These are phyloP conservation scores for Toxicodendron radicans DNA, from an alignment of 345 rosid genomes.

Conservation along the genomic window DNA sequence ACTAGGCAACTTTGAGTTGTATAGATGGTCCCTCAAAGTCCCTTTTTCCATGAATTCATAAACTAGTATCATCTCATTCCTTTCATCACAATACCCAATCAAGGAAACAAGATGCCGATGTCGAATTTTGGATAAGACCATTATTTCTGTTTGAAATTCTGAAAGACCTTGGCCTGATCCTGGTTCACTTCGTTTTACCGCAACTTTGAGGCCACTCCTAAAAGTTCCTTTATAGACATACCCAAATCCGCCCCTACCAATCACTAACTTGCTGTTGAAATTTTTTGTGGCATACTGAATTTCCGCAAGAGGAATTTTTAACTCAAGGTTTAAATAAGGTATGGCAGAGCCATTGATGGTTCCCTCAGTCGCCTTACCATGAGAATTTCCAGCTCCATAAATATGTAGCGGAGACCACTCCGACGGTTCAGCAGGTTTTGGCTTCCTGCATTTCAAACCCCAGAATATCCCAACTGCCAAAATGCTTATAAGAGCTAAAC, in stretches of 20 bases:
- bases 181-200: conserved; percentile 47
- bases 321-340: conserved; percentile 34
- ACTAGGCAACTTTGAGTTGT: conserved; percentile 30
- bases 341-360: conserved; percentile 18
- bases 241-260: conserved; percentile 56
- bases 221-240: conserved; percentile 42
- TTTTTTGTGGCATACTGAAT: conserved; percentile 45
- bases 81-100: conserved; percentile 64
- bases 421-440: conserved; percentile 21
- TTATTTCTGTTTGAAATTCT: conserved; percentile 59
- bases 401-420: conserved; percentile 29
- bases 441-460: conserved; percentile 27
- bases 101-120: conserved; percentile 73
- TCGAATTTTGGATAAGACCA: conserved; percentile 54
- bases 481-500: conserved; percentile 22
- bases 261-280: conserved; percentile 33
- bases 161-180: conserved; percentile 51
- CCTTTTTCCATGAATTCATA: conserved; percentile 66
- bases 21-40: conserved; percentile 49
- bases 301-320: conserved; percentile 41
- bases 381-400: conserved; percentile 28
- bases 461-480: conserved; percentile 25
- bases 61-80: conserved; percentile 58
- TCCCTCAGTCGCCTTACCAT: conserved; percentile 21
- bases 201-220: conserved; percentile 39